Evolutionary conservation across 768 basidiomycete genomes (phyloP).

Genomic region (Pulveroboletus sp.): DNA sequence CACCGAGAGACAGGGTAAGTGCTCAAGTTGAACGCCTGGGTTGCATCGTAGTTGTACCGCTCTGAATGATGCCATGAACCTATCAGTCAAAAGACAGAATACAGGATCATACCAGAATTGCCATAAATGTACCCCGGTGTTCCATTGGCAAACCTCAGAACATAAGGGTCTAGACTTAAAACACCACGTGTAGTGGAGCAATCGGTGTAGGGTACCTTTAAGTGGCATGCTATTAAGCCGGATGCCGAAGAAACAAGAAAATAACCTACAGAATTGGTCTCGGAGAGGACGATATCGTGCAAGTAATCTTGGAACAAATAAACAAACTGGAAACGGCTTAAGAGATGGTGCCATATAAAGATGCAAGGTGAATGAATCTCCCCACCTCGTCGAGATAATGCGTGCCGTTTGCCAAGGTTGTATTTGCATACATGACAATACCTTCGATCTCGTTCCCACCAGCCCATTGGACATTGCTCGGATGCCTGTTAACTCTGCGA

Average conservation of each 20-base stretch:
- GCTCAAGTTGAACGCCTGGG: slow-evolving; percentile 49
- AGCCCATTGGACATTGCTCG: slow-evolving; percentile 57
- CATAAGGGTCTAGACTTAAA: slow-evolving; percentile 53
- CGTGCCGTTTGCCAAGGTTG: background rate
- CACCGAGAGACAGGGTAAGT: slow-evolving; percentile 49
- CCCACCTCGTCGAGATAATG: slow-evolving; percentile 42
- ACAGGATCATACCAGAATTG: slow-evolving; percentile 39
- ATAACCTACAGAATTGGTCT: slow-evolving; percentile 44
- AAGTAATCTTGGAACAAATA: slow-evolving; percentile 51
- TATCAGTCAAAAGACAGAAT: background rate
- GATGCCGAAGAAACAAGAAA: background rate
- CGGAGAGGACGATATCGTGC: slow-evolving; percentile 40
- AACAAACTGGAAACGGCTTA: slow-evolving; percentile 36
- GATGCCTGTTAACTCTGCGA: slow-evolving; percentile 49
- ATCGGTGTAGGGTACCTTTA: slow-evolving; percentile 53
- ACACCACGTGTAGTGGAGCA: slow-evolving; percentile 58
- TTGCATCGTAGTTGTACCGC: slow-evolving; percentile 53
- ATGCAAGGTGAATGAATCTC: background rate
- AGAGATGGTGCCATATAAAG: background rate
- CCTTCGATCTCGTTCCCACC: slow-evolving; percentile 46
- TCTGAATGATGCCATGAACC: slow-evolving; percentile 31
- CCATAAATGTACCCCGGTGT: slow-evolving; percentile 54
- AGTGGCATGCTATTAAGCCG: background rate
- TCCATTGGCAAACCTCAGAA: slow-evolving; percentile 46
- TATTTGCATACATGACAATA: slow-evolving; percentile 28